Conservation (phyloP, 164 flowering plant species). For the Berberis thunbergii region DNA sequence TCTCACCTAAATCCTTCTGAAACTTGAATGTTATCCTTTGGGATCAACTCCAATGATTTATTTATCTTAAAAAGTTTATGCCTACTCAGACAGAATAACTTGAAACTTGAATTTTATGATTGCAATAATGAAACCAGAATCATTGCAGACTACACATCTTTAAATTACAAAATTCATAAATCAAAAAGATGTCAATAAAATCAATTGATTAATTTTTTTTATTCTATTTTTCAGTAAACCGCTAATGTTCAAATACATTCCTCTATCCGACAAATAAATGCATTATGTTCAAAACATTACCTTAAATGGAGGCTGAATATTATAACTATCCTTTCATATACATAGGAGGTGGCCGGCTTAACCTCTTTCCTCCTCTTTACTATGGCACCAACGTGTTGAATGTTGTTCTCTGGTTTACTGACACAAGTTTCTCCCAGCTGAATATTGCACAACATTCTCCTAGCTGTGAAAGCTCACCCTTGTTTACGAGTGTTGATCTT, state of each 20-base stretch:
- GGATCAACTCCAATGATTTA: too few species aligned
- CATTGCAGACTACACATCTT: too few species aligned
- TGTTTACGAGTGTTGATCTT: neutral
- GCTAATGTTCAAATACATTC: neutral
- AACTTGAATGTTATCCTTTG: too few species aligned
- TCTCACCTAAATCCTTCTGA: too few species aligned
- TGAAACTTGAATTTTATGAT: too few species aligned
- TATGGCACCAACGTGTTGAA: neutral
- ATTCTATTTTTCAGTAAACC: too few species aligned
- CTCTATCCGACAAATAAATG: neutral
- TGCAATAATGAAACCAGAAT: too few species aligned
- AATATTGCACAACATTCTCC: neutral
- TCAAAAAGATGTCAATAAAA: too few species aligned
- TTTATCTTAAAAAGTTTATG: too few species aligned
- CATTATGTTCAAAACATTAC: neutral
- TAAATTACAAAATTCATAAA: conserved; percentile 8
- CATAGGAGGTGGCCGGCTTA: neutral
- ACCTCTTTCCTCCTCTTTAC: neutral
- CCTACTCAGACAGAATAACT: too few species aligned
- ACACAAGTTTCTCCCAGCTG: neutral
- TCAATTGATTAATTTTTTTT: neutral
- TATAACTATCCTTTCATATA: neutral
- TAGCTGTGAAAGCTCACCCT: too few species aligned
- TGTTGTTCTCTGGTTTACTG: neutral
- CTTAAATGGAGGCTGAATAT: neutral